These are phyloP conservation scores for Babesia sp. DNA, from an alignment of 169 alveolate species.

Conservation along the genomic window DNA sequence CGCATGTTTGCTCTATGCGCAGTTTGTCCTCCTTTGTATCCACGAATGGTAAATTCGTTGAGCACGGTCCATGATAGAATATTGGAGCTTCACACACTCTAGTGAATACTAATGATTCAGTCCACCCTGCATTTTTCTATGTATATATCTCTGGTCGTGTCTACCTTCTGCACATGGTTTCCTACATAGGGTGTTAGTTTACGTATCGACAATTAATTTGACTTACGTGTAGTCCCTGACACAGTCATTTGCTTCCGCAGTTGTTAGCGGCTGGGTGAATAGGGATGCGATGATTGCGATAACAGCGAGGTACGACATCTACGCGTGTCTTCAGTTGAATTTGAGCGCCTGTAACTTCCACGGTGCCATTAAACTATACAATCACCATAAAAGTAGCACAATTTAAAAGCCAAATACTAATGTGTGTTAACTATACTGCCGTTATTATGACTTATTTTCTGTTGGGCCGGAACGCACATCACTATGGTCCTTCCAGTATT, in stretches of 20 bases:
- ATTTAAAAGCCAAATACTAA: too few relatives aligned
- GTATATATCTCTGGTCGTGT: not conserved
- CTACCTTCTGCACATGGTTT: constrained; percentile 49
- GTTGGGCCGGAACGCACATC: constrained; percentile 15
- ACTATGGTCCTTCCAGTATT: constrained; percentile 4
- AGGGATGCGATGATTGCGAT: constrained; percentile 8
- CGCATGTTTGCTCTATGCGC: constrained; percentile 16
- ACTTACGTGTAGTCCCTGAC: constrained; percentile 49
- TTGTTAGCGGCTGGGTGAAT: not conserved
- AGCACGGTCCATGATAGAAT: constrained; percentile 52
- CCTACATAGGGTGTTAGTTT: not conserved
- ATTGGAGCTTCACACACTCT: constrained; percentile 54
- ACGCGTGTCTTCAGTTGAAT: constrained; percentile 2
- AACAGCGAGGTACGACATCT: not conserved
- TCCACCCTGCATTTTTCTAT: constrained; percentile 32
- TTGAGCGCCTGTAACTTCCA: too few relatives aligned
- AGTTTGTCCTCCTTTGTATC: constrained; percentile 43
- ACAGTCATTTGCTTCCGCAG: not conserved
- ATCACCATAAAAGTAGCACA: too few relatives aligned
- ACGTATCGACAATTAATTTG: not conserved
- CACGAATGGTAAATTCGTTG: constrained; percentile 22
- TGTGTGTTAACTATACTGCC: not conserved
- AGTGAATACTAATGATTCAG: not conserved
- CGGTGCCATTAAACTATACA: too few relatives aligned
- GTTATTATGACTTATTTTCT: not conserved